Conservation (phyloP, 805 yeast species). For the Maudiozyma pseudohumilis region DNA sequence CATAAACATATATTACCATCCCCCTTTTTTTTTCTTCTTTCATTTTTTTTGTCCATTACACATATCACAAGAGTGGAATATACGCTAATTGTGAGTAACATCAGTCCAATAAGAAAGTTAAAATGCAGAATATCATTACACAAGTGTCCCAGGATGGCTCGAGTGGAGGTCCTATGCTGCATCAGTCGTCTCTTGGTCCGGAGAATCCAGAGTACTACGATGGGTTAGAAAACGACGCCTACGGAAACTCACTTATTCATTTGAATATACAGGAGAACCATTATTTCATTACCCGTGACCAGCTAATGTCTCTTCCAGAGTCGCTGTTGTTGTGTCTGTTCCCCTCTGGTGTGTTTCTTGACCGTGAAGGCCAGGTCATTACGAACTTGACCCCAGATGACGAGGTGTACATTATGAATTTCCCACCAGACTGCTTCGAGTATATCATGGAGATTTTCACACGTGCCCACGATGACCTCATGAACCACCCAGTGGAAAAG, state of each 20-base stretch:
- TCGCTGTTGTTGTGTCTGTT: conserved; percentile 75
- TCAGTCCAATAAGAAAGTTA: background rate
- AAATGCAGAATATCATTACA: conserved; percentile 44
- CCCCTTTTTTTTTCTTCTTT: too few species aligned
- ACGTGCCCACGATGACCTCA: conserved; percentile 54
- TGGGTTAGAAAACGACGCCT: conserved; percentile 25
- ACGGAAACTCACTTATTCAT: conserved; percentile 52
- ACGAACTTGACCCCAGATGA: conserved; percentile 72
- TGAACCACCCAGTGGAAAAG: conserved; percentile 32
- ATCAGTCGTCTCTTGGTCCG: conserved; percentile 1
- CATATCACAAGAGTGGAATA: too few species aligned
- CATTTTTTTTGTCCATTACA: too few species aligned
- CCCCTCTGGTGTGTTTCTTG: conserved; percentile 84
- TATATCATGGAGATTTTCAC: conserved; percentile 69
- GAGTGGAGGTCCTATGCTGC: conserved; percentile 2
- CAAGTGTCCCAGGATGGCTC: conserved; percentile 48
- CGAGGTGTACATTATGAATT: conserved; percentile 63
- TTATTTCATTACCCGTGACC: conserved; percentile 77
- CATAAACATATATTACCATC: too few species aligned
- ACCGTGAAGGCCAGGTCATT: conserved; percentile 65
- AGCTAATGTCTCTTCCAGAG: conserved; percentile 86
- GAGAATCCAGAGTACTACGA: conserved; percentile 3
- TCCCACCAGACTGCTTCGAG: conserved; percentile 76
- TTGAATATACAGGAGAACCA: conserved; percentile 66
- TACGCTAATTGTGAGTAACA: background rate